phyloP scores from a whole-genome alignment of 495 filamentous ascomycete species.

The Aspergillus taichungensis region DNA sequence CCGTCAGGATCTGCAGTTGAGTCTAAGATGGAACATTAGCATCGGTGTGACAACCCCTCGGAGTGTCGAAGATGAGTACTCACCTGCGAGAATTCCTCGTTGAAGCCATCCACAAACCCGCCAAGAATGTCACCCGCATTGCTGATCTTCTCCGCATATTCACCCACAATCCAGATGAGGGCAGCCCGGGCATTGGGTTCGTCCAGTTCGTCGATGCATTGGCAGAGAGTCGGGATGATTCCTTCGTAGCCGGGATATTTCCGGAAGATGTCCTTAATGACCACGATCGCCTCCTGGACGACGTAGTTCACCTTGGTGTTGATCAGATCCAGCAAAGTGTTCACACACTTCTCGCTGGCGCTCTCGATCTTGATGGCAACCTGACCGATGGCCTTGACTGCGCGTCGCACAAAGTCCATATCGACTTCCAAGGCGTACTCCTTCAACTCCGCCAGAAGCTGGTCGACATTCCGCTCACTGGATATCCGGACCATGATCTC shows the following conservation, averaged over 20 bases:
- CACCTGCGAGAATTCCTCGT: slow-evolving; percentile 84
- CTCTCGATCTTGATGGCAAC: slow-evolving; percentile 97
- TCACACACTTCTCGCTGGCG: slow-evolving; percentile 89
- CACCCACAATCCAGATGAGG: slow-evolving; percentile 97
- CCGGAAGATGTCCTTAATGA: slow-evolving; percentile 97
- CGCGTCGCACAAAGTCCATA: slow-evolving; percentile 95
- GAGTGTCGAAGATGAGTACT: slow-evolving; percentile 9
- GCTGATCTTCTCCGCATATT: slow-evolving; percentile 97
- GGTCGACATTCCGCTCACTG: slow-evolving; percentile 93
- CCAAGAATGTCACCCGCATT: slow-evolving; percentile 87
- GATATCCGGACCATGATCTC: slow-evolving; percentile 99
- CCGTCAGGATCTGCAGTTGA: slow-evolving; percentile 91
- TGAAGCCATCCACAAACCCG: slow-evolving; percentile 84
- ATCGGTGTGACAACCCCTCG: not conserved
- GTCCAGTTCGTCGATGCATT: slow-evolving; percentile 94
- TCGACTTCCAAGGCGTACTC: slow-evolving; percentile 97
- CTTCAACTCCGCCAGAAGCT: slow-evolving; percentile 86
- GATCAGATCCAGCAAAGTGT: slow-evolving; percentile 85
- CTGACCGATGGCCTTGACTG: slow-evolving; percentile 92
- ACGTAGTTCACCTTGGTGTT: slow-evolving; percentile 98
- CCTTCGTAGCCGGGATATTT: slow-evolving; percentile 98
- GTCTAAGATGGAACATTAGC: slow-evolving; percentile 43
- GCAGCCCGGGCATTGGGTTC: slow-evolving; percentile 87
- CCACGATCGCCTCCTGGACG: slow-evolving; percentile 94
- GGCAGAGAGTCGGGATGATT: slow-evolving; percentile 91